phyloP scores from a whole-genome alignment of 495 filamentous ascomycete species.

The Staphylotrichum longicolle region DNA sequence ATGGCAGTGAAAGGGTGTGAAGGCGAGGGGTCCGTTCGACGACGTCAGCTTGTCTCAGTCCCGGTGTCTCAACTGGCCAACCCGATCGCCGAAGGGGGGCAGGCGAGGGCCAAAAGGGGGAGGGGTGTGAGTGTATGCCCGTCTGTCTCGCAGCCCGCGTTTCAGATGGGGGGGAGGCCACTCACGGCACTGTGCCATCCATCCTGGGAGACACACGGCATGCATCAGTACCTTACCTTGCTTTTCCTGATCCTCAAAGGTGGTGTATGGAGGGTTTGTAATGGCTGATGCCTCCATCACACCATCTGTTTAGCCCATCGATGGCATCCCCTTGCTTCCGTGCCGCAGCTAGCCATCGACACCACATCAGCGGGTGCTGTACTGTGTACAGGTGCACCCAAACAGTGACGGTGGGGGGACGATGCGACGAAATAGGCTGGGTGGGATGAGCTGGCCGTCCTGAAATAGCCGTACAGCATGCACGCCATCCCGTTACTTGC shows the following conservation, averaged over 20 bases:
- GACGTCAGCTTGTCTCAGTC: conserved; percentile 11
- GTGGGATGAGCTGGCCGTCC: neutral
- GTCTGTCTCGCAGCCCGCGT: neutral
- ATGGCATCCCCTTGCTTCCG: neutral
- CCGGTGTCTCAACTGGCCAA: neutral
- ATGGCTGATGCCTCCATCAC: neutral
- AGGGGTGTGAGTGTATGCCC: conserved; percentile 8
- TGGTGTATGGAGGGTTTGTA: neutral
- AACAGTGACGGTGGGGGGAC: too few relatives aligned
- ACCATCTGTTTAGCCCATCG: neutral
- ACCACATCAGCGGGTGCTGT: neutral
- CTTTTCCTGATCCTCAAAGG: neutral
- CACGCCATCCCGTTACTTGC: neutral
- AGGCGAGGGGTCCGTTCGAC: neutral
- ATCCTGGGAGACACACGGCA: neutral
- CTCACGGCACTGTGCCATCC: conserved; percentile 3
- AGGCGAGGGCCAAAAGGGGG: neutral
- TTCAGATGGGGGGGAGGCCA: conserved; percentile 7
- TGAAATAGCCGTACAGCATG: conserved; percentile 9
- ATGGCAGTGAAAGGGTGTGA: neutral
- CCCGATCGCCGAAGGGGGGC: neutral
- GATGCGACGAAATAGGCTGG: neutral
- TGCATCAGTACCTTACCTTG: conserved; percentile 2
- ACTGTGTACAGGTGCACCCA: neutral
- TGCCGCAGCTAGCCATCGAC: neutral